A percentile compares a stretch with the other conserved stretches of the same genome.
phyloP scores from a whole-genome alignment of 225 moss, liverwort and hornwort species.

The Bryum argenteum region DNA sequence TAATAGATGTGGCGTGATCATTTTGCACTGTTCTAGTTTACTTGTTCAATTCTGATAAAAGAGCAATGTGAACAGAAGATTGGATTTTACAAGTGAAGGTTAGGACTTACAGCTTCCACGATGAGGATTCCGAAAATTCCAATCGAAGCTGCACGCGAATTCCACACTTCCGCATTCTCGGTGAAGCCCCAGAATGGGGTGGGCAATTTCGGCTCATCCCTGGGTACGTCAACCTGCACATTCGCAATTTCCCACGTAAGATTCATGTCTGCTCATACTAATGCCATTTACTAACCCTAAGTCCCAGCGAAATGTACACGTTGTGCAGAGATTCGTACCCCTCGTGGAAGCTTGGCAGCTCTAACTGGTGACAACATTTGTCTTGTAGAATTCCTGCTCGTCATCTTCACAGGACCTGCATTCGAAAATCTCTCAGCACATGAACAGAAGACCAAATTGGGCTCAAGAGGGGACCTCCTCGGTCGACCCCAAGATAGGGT shows the following conservation, averaged over 20 bases:
- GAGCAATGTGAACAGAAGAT: background rate
- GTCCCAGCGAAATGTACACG: too few relatives aligned
- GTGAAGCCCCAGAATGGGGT: conserved; percentile 77
- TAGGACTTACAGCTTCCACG: conserved; percentile 70
- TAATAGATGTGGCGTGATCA: too few relatives aligned
- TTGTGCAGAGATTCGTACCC: conserved; percentile 7
- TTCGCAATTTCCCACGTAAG: background rate
- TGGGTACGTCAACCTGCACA: conserved; percentile 63
- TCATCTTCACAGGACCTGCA: conserved; percentile 22
- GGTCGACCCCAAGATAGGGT: too few relatives aligned
- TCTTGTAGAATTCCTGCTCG: background rate
- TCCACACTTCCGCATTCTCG: conserved; percentile 83
- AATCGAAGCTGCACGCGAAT: conserved; percentile 75
- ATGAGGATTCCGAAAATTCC: conserved; percentile 67
- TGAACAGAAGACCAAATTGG: background rate
- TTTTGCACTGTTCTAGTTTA: too few relatives aligned
- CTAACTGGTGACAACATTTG: conserved; percentile 14
- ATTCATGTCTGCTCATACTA: background rate
- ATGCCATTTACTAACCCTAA: background rate
- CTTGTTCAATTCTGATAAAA: background rate
- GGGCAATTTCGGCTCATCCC: conserved; percentile 67
- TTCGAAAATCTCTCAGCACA: background rate
- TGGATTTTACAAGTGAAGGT: too few relatives aligned
- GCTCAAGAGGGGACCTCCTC: too few relatives aligned
- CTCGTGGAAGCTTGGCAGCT: conserved; percentile 29